Evolutionary conservation across 768 basidiomycete genomes (phyloP), one percentile per base, ranked within the genome.

Genomic region (Boletus sensibilis): DNA sequence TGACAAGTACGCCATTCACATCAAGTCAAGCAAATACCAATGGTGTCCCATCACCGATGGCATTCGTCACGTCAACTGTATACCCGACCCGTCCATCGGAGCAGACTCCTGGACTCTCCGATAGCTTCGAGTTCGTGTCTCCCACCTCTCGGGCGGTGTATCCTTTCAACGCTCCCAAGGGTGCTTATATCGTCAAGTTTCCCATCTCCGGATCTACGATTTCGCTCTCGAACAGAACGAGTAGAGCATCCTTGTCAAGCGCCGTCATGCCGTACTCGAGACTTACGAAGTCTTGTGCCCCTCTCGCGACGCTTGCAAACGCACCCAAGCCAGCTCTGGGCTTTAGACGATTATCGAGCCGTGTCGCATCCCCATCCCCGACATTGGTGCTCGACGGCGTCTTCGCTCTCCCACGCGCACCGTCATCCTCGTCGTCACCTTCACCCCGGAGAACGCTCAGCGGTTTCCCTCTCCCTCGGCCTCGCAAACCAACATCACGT

Each of bases 341-440:
- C 21, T 9, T n/a, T 0, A 43, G 14, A 18, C 55, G 53, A 2
- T 18, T 23, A 14, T 49, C 44, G 7, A 49, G 21, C 33, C 59
- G 52, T 1, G 16, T 2, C 11, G 13, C 18, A 3, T 55, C 65
- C 14, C 51, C 66, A 34, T 49, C 66, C 23, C 65, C 65, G 3
- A 57, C 57, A 0, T 10, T 66, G 34, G 60, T 66, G 0, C 46
- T 66, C 31, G 65, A 66, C 2, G 65, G 66, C 7, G 54, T 66
- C 21, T 66, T 66, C 4, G 63, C 63, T 12, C 57, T 68, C 46
- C 53, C 66, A 1, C 34, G 14, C 11, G 7, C 29, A 1, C 12
- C 38, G 1, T 0, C 42, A 1, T 8, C 40, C 1, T 10, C 39
- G n/a, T 23, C 39, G 16, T 12, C 23, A 3, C 10, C n/a, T 5